phyloP scores from a whole-genome alignment of 805 yeast genomes.

The Barnettozyma siamensis region DNA sequence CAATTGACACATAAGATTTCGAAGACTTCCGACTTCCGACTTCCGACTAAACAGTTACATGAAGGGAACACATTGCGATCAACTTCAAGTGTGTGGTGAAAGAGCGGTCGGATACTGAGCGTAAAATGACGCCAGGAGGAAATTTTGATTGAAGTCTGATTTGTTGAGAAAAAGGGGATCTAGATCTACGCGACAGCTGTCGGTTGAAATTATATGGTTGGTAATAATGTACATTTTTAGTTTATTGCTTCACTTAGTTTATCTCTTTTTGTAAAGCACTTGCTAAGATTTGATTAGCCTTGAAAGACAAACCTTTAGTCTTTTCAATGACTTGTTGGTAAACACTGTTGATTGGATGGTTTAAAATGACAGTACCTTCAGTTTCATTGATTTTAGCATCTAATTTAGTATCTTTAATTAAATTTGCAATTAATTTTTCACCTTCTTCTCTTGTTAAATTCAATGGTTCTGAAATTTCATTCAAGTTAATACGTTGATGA shows the following conservation, averaged over 20 bases:
- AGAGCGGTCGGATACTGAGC: too few relatives aligned
- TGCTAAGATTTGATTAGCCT: slow-evolving; percentile 51
- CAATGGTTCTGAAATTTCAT: slow-evolving; percentile 38
- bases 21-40: too few relatives aligned
- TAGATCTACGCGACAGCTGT: too few relatives aligned
- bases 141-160: too few relatives aligned
- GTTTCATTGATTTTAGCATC: slow-evolving; percentile 50
- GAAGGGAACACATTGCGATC: too few relatives aligned
- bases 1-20: too few relatives aligned
- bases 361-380: slow-evolving; percentile 47
- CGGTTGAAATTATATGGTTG: too few relatives aligned
- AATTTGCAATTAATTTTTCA: slow-evolving; percentile 45
- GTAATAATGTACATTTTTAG: too few relatives aligned
- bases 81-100: too few relatives aligned
- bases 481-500: slow-evolving; percentile 43
- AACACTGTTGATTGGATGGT: slow-evolving; percentile 48
- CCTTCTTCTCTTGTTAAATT: slow-evolving; percentile 42
- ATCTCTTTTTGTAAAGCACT: slow-evolving; percentile 32
- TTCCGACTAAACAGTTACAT: too few relatives aligned
- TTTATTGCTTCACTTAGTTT: slow-evolving; percentile 19
- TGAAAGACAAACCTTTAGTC: slow-evolving; percentile 59
- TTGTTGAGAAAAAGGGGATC: too few relatives aligned
- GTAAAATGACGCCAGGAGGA: too few relatives aligned
- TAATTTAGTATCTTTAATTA: slow-evolving; percentile 44
- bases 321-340: slow-evolving; percentile 66